These are phyloP conservation scores for Atkinsonella texensis DNA, from an alignment of 2,329 filamentous ascomycete genomes.

Conservation along the genomic window DNA sequence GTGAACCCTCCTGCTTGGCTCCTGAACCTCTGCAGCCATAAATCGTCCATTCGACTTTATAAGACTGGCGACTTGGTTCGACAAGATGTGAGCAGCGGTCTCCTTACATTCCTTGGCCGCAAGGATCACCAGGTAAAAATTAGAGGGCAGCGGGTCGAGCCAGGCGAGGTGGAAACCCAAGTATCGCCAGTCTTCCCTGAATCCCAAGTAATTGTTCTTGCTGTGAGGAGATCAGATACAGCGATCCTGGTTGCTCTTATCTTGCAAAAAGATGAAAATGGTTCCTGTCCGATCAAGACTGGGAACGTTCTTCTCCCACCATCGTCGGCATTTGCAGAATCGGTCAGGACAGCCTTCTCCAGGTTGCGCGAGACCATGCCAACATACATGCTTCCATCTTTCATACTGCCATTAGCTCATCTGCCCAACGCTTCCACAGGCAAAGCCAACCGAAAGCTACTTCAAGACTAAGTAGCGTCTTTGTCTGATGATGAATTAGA, in stretches of 20 bases:
- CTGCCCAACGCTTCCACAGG: not conserved
- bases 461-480: not conserved
- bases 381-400: not conserved
- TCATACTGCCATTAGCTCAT: not conserved
- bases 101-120: constrained; percentile 7
- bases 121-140: constrained; percentile 6
- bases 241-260: not conserved
- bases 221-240: not conserved
- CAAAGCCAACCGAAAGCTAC: not conserved
- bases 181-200: not conserved
- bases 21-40: constrained; percentile 1
- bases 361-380: not conserved
- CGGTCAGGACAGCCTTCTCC: not conserved
- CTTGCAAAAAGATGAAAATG: not conserved
- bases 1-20: constrained; percentile 1
- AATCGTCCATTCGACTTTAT: not conserved
- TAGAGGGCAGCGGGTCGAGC: constrained; percentile 10
- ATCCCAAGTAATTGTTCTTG: not conserved
- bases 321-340: not conserved
- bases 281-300: not conserved
- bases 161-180: constrained; percentile 8
- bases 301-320: not conserved
- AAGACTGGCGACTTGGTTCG: constrained; percentile 8
- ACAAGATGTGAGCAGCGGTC: constrained; percentile 1
- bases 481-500: not conserved